Percentiles rank a stretch among this genome's conserved stretches.
These are phyloP conservation scores for Megacollybia marginata DNA, from an alignment of 768 basidiomycete genomes.

Conservation along the genomic window DNA sequence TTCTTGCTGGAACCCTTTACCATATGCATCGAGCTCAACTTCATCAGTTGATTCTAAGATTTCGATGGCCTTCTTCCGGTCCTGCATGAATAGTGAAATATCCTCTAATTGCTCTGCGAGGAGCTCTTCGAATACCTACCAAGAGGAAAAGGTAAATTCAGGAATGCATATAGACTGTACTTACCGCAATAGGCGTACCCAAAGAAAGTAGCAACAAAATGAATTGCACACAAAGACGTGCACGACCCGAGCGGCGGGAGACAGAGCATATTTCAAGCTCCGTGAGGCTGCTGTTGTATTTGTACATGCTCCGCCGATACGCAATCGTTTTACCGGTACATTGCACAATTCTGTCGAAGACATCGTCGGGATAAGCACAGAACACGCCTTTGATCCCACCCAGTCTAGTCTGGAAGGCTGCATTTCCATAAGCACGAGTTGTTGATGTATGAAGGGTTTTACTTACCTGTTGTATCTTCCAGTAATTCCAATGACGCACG, in stretches of 20 bases:
- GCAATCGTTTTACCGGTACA: constrained; percentile 9
- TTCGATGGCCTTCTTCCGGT: constrained; percentile 7
- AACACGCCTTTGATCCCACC: constrained; percentile 15
- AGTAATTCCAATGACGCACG: constrained; percentile 1
- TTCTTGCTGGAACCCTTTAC: constrained; percentile 7
- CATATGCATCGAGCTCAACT: constrained; percentile 12
- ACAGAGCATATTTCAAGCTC: constrained; percentile 9
- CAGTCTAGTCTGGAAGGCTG: constrained; percentile 11
- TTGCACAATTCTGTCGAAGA: constrained; percentile 8
- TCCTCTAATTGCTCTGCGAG: constrained; percentile 10
- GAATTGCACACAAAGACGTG: constrained; percentile 15
- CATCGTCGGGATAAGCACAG: constrained; percentile 8
- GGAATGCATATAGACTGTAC: constrained; percentile 1
- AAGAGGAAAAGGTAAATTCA: not conserved
- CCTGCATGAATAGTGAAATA: constrained; percentile 6
- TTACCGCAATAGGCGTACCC: not conserved
- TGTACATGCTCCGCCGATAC: constrained; percentile 12
- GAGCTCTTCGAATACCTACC: constrained; percentile 9
- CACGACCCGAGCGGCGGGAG: constrained; percentile 6
- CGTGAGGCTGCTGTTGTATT: constrained; percentile 11
- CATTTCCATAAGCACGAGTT: not conserved
- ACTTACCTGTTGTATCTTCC: constrained; percentile 11
- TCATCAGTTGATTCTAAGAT: constrained; percentile 6
- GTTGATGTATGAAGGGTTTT: not conserved
- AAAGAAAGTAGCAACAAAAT: constrained; percentile 12